These are phyloP conservation scores for Coemansia sp. DNA, from an alignment of 192 early-diverging fungal species.

Conservation along the genomic window DNA sequence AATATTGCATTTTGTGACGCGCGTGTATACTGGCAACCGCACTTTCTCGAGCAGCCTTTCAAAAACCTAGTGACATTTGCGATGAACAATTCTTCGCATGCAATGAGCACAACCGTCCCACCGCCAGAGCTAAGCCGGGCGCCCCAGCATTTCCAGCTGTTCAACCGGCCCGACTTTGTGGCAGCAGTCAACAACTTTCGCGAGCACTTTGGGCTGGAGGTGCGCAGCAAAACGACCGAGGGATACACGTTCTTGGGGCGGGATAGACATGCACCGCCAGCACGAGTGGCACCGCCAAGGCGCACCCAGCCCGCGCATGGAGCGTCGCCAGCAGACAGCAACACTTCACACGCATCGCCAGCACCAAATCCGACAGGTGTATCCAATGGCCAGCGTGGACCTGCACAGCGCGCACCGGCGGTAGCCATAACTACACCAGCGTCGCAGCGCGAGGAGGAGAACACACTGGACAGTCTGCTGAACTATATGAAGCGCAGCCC, in stretches of 20 bases:
- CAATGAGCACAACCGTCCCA: conserved; percentile 12
- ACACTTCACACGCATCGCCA: conserved; percentile 11
- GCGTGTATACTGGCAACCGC: not conserved
- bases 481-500: conserved; percentile 42
- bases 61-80: not conserved
- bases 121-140: conserved; percentile 7
- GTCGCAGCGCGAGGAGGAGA: conserved; percentile 15
- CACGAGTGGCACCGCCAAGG: conserved; percentile 2
- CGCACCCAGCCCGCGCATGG: not conserved
- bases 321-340: conserved; percentile 18
- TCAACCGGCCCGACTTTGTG: conserved; percentile 32
- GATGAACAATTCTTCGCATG: not conserved
- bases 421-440: not conserved
- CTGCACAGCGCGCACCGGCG: conserved; percentile 4
- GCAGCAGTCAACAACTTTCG: conserved; percentile 35
- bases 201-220: conserved; percentile 47
- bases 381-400: not conserved
- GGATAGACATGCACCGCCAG: conserved; percentile 13
- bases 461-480: conserved; percentile 35
- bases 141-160: conserved; percentile 19
- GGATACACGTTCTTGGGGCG: conserved; percentile 50
- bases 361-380: not conserved
- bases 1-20: not conserved
- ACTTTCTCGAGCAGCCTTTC: too few species aligned
- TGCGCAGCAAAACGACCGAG: conserved; percentile 24